phyloP scores from a whole-genome alignment of 495 filamentous ascomycete genomes.

The Daldinia childiae region DNA sequence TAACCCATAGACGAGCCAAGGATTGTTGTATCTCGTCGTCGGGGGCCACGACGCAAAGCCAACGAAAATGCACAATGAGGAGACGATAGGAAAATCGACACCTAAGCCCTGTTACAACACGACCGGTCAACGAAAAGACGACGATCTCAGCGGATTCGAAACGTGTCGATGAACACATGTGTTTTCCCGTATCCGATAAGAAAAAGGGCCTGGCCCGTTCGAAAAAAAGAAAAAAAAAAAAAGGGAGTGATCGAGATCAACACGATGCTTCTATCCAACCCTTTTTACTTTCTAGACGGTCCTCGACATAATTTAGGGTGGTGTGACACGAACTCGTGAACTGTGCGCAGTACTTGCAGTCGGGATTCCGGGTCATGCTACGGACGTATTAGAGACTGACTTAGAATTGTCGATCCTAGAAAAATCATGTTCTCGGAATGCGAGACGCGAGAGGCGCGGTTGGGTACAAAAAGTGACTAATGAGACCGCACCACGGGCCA shows the following conservation, averaged over 20 bases:
- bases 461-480: slow-evolving; percentile 33
- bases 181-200: slow-evolving; percentile 22
- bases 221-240: neutral
- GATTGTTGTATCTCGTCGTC: slow-evolving; percentile 20
- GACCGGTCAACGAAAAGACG: slow-evolving; percentile 18
- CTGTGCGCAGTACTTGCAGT: slow-evolving; percentile 24
- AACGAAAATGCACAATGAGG: slow-evolving; percentile 41
- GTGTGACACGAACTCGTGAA: slow-evolving; percentile 39
- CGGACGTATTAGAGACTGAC: slow-evolving; percentile 14
- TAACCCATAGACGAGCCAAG: slow-evolving; percentile 27
- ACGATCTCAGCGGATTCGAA: slow-evolving; percentile 6
- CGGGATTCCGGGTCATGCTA: slow-evolving; percentile 18
- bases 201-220: neutral
- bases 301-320: slow-evolving; percentile 14
- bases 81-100: slow-evolving; percentile 19
- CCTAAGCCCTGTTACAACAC: slow-evolving; percentile 5
- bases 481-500: slow-evolving; percentile 21
- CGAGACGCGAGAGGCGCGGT: slow-evolving; percentile 31
- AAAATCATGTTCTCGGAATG: slow-evolving; percentile 21
- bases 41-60: slow-evolving; percentile 35
- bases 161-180: slow-evolving; percentile 18
- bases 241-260: neutral
- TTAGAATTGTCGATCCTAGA: slow-evolving; percentile 25
- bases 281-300: neutral
- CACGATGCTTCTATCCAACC: neutral